Evolutionary conservation across 805 yeast species (phyloP), one percentile per base, ranked within the genome.

Genomic region (Myxozyma udenii): DNA sequence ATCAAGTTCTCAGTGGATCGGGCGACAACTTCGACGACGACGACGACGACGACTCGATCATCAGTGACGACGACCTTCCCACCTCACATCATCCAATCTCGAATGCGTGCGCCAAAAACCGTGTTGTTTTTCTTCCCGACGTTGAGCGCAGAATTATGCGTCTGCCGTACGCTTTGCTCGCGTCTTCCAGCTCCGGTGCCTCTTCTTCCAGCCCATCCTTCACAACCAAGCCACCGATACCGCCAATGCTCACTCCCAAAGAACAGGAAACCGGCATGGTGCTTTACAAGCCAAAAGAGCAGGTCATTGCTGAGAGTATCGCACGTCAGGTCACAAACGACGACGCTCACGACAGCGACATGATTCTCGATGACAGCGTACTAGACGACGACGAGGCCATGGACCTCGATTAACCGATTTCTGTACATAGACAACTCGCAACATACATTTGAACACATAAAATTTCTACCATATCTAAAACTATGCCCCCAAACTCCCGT

Each of bases 271-370:
- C 48, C 9, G 44, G 39, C 3, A 16, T 55, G 30, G 60, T 55
- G 21, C 42, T 55, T 1, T 55, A 55, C 37, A 32, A 24, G 18
- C 54, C 60, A 7, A 52, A 51, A 22, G 60, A 55, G 42, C 48
- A 48, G 37, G 46, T 55, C 12, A 55, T 55, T 18, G 53, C 60
- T 23, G 60, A 55, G 40, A 32, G 56, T 9, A 41, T 55, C n/a
- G 54, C 58, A 9, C 47, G 54, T 14, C 58, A 55, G 23, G 48
- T 4, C 11, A 37, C n/a, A 14, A 23, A 16, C 35, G 33, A 9
- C 28, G 36, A 6, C 44, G 36, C 21, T 6, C 14, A 18, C 33
- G 41, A 5, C 24, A 23, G 26, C 35, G 26, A 25, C 22, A 32
- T 28, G 42, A 36, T 24, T 22, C 11, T 0, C 40, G 48, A 24